Evolutionary conservation across 352 stramenopile species (phyloP).

Genomic region (Phytophthora citricola): DNA sequence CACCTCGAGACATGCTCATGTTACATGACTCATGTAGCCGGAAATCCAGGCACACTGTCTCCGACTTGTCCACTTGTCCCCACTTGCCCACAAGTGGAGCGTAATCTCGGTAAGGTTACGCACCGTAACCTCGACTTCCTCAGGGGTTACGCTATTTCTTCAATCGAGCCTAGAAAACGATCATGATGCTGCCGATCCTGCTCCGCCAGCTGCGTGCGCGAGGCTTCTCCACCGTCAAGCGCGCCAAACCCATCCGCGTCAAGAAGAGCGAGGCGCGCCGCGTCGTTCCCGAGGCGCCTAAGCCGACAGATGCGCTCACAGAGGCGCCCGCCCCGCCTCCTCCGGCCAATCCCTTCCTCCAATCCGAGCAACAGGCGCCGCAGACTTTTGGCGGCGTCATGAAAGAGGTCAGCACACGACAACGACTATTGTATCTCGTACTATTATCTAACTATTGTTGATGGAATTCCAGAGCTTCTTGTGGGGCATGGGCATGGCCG

Average conservation of each 20-base stretch:
- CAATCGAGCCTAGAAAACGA: neutral
- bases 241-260: constrained; percentile 68
- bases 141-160: neutral
- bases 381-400: constrained; percentile 70
- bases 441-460: neutral
- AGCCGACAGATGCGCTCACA: constrained; percentile 51
- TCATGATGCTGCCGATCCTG: constrained; percentile 17
- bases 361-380: constrained; percentile 51
- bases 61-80: too few species aligned
- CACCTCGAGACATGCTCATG: neutral
- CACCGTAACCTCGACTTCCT: too few species aligned
- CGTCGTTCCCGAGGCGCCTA: constrained; percentile 53
- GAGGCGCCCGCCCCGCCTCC: constrained; percentile 32
- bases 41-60: constrained; percentile 1
- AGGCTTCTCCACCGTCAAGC: constrained; percentile 52
- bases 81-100: neutral
- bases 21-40: neutral
- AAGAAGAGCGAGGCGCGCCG: constrained; percentile 76
- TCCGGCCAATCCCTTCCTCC: constrained; percentile 39
- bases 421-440: neutral
- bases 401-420: constrained; percentile 52
- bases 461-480: constrained; percentile 67
- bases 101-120: constrained; percentile 6
- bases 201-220: constrained; percentile 23
- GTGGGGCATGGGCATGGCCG: constrained; percentile 79